Conservation (phyloP, 768 basidiomycete species). For the Hericium rajendrae region DNA sequence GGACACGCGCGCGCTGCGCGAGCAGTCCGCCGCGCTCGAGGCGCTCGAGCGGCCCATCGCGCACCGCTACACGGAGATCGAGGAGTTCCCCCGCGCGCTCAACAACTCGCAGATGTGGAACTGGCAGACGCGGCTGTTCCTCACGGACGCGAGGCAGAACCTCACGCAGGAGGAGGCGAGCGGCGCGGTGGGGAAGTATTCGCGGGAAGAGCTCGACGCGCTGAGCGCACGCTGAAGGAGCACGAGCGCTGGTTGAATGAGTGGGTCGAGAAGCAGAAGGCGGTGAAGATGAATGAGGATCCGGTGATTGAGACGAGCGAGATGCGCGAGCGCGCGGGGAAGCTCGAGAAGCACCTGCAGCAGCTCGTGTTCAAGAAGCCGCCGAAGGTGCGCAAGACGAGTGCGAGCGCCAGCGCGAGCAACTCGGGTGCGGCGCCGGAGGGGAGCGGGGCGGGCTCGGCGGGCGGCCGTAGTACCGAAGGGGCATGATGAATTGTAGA, state of each 20-base stretch:
- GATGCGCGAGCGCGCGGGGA: constrained; percentile 76
- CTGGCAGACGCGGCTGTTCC: constrained; percentile 83
- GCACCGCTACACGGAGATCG: constrained; percentile 82
- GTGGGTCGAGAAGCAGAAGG: constrained; percentile 76
- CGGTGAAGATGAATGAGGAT: constrained; percentile 62
- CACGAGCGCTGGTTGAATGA: constrained; percentile 80
- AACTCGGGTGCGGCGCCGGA: constrained; percentile 20
- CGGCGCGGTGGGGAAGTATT: constrained; percentile 70
- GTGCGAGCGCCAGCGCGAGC: background rate
- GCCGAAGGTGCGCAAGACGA: constrained; percentile 52
- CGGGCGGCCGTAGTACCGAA: constrained; percentile 1
- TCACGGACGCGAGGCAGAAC: constrained; percentile 68
- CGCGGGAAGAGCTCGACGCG: constrained; percentile 70
- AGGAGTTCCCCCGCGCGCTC: constrained; percentile 74
- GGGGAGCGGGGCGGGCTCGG: constrained; percentile 7
- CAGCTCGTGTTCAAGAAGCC: constrained; percentile 59
- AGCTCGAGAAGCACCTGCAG: constrained; percentile 65
- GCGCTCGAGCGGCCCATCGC: constrained; percentile 72
- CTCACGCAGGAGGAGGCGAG: constrained; percentile 53
- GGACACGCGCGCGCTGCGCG: constrained; percentile 61
- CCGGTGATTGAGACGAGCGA: constrained; percentile 82
- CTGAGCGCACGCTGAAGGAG: constrained; percentile 72
- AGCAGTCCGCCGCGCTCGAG: constrained; percentile 73
- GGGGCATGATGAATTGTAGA: constrained; percentile 18
- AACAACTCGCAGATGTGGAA: constrained; percentile 82